Percentiles rank a stretch among this genome's conserved stretches.
Conservation (phyloP, 1,284 basidiomycete species). For the Cystobasidiaceae sp. region DNA sequence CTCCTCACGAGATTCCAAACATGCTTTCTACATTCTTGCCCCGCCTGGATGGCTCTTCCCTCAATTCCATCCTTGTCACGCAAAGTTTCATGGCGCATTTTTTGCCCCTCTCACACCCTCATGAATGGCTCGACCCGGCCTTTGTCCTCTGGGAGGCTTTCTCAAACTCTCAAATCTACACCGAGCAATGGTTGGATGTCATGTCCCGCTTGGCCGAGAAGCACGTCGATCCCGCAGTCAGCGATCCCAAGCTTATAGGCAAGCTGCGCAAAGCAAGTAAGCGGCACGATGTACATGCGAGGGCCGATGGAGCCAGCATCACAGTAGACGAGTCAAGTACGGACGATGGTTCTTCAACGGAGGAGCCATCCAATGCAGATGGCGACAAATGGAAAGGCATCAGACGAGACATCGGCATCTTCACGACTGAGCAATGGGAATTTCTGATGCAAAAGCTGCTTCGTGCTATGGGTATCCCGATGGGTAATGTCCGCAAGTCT, state of each 20-base stretch:
- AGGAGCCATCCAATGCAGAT: neutral
- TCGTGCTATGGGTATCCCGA: constrained; percentile 62
- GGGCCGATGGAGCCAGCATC: neutral
- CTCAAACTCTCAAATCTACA: constrained; percentile 65
- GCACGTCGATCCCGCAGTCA: constrained; percentile 61
- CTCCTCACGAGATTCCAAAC: constrained; percentile 77
- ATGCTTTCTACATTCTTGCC: constrained; percentile 79
- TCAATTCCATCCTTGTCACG: constrained; percentile 64
- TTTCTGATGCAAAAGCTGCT: constrained; percentile 81
- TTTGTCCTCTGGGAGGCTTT: constrained; percentile 83
- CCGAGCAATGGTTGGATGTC: constrained; percentile 79
- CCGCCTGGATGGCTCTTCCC: constrained; percentile 49
- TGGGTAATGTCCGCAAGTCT: constrained; percentile 26
- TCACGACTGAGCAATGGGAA: constrained; percentile 78
- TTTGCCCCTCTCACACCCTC: constrained; percentile 62
- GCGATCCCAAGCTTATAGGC: constrained; percentile 50
- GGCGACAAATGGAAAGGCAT: constrained; percentile 41
- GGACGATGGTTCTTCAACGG: neutral
- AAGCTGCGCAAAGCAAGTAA: constrained; percentile 47
- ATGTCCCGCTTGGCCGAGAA: constrained; percentile 70
- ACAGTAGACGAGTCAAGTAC: neutral
- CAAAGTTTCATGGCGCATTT: constrained; percentile 79
- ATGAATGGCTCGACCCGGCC: constrained; percentile 60
- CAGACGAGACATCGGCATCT: constrained; percentile 78
- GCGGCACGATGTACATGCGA: constrained; percentile 38